Base-by-base conservation (phyloP, 2,329 filamentous ascomycete species). In the Diplodia seriata region DNA sequence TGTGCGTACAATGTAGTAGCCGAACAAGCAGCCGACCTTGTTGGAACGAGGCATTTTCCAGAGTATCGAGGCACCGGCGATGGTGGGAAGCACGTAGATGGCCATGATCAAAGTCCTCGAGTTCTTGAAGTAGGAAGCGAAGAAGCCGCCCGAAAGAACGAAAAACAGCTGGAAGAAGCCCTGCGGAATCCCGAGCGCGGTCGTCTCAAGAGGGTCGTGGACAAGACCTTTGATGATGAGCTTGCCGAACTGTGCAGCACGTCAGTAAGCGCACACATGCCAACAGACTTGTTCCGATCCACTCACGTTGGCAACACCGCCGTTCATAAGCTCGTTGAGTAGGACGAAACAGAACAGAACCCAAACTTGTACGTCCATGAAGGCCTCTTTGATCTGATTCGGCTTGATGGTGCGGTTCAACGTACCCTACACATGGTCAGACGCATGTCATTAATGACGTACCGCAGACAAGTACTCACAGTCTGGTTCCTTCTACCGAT, bases 161-260 rank as follows among this genome's bases (percentile, higher is more conserved):
- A 80, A 86, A n/a, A 85, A 73, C 3, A 85, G 79, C 66, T 86
- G 84, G 71, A 85, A 86, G 1, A 79, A 82, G 5, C 86, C 86
- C 53, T 83, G 81, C 0, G 86, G 86, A 38, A 88, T 87, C 0
- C 85, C 85, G 3, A 85, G 79, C 0, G 82, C 82, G 0, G 84
- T 85, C 0, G 86, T 86, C 8, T 78, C 72, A 0, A 85, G 76
- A 0, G 82, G 70, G 57, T 82, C 78, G 1, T 73, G 71, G 20
- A 81, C 81, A 2, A 85, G 75, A 1, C 83, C 81, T 67, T 86
- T 86, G 72, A 87, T 81, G 66, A 87, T 86, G 26, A 85, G 79
- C 66, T 85, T 86, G 49, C 83, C 82, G 70, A 87, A 87, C 65
- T 71, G 29, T 50, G 8, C 12, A 33, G 7, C n/a, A 40, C 18